phyloP scores from a whole-genome alignment of 768 basidiomycete species.

The Rhizopogon roseolus region DNA sequence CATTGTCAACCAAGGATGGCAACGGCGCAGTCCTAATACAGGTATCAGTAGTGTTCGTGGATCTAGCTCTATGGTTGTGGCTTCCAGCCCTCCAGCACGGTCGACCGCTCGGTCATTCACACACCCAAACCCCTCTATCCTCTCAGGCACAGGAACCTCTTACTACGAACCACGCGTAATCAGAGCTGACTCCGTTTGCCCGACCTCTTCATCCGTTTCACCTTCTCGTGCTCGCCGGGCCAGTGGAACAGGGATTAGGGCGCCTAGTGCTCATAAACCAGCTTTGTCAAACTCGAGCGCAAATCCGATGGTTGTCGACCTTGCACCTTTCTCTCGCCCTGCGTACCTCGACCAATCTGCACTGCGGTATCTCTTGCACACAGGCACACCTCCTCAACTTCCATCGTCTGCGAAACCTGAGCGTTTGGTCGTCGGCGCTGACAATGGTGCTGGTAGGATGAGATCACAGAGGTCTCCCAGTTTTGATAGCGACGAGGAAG shows the following conservation, averaged over 20 bases:
- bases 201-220: conserved; percentile 37
- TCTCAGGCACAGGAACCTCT: conserved; percentile 29
- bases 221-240: conserved; percentile 44
- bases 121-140: conserved; percentile 19
- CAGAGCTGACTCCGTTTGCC: conserved; percentile 47
- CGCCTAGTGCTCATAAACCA: conserved; percentile 18
- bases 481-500: conserved; percentile 68
- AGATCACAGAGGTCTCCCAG: conserved; percentile 33
- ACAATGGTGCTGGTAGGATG: conserved; percentile 12
- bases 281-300: conserved; percentile 24
- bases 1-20: conserved; percentile 28
- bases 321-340: conserved; percentile 54
- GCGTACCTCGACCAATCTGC: conserved; percentile 75
- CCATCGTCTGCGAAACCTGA: conserved; percentile 37
- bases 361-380: conserved; percentile 63
- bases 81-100: conserved; percentile 33
- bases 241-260: conserved; percentile 31
- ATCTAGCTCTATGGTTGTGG: conserved; percentile 16
- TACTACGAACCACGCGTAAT: conserved; percentile 66
- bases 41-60: conserved; percentile 35
- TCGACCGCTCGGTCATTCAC: conserved; percentile 43
- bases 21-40: conserved; percentile 20
- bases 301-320: conserved; percentile 20
- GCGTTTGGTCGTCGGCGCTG: conserved; percentile 12
- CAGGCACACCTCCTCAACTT: conserved; percentile 35